Conservation (phyloP, 805 yeast species). For the Candida sanyiensis region DNA sequence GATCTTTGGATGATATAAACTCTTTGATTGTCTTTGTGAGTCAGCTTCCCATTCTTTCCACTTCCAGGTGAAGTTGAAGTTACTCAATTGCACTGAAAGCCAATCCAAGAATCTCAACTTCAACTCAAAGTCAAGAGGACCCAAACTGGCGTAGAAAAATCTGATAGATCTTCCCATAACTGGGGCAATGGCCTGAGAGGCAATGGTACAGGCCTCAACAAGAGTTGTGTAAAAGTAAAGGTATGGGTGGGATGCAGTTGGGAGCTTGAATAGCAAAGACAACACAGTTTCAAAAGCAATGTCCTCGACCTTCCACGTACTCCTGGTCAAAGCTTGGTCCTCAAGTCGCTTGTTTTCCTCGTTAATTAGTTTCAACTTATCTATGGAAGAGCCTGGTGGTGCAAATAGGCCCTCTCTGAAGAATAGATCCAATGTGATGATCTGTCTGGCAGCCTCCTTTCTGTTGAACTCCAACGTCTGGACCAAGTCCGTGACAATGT, state of each 20-base stretch:
- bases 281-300: slow-evolving; percentile 78
- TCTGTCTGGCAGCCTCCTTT: slow-evolving; percentile 77
- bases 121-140: slow-evolving; percentile 68
- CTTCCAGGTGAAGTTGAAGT: slow-evolving; percentile 94
- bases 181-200: slow-evolving; percentile 83
- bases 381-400: slow-evolving; percentile 71
- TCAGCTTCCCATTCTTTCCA: slow-evolving; percentile 91
- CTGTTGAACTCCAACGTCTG: slow-evolving; percentile 85
- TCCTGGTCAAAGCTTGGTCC: slow-evolving; percentile 21
- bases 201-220: slow-evolving; percentile 80
- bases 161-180: slow-evolving; percentile 91
- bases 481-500: slow-evolving; percentile 67
- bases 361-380: slow-evolving; percentile 46
- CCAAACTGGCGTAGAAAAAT: slow-evolving; percentile 65
- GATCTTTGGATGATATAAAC: slow-evolving; percentile 62
- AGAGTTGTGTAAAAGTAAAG: slow-evolving; percentile 81
- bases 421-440: slow-evolving; percentile 65
- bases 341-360: slow-evolving; percentile 33
- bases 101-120: slow-evolving; percentile 73
- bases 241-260: slow-evolving; percentile 55
- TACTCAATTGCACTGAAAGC: slow-evolving; percentile 90
- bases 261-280: slow-evolving; percentile 71
- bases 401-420: slow-evolving; percentile 64
- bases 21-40: slow-evolving; percentile 38
- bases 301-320: slow-evolving; percentile 92